These are phyloP conservation scores for Epicoccum nigrum DNA, from an alignment of 2,329 filamentous ascomycete species.

Conservation along the genomic window DNA sequence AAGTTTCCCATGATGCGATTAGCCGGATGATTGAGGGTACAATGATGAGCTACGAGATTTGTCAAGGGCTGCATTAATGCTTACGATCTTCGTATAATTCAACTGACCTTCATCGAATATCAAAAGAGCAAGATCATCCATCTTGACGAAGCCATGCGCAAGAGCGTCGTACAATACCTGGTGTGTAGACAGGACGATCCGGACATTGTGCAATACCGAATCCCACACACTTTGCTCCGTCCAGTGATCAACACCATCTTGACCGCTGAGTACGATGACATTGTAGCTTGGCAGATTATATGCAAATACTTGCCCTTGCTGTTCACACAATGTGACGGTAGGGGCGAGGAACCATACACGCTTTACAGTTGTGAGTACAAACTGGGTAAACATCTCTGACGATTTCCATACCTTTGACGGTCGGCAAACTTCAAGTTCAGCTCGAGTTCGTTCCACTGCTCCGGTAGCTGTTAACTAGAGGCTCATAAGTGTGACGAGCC, in stretches of 20 bases:
- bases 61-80: constrained; percentile 8
- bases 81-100: neutral
- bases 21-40: constrained; percentile 66
- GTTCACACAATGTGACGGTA: constrained; percentile 53
- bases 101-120: constrained; percentile 78
- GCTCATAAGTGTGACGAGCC: neutral
- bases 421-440: constrained; percentile 49
- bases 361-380: constrained; percentile 26
- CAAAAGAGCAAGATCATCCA: constrained; percentile 69
- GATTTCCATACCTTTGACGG: constrained; percentile 42
- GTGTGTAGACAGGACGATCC: constrained; percentile 79
- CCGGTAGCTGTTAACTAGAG: constrained; percentile 28
- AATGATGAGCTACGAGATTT: constrained; percentile 70
- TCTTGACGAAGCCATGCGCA: constrained; percentile 72
- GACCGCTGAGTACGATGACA: constrained; percentile 68
- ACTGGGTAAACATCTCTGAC: neutral
- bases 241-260: constrained; percentile 76
- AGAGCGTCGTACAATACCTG: constrained; percentile 77
- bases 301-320: constrained; percentile 49
- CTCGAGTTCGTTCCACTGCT: constrained; percentile 52
- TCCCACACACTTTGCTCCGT: constrained; percentile 71
- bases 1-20: constrained; percentile 75
- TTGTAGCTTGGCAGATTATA: constrained; percentile 56
- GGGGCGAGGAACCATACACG: constrained; percentile 56
- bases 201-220: constrained; percentile 65